Evolutionary conservation across 371 early-diverging fungal genomes (phyloP).

Genomic region (Coemansia linderi): DNA sequence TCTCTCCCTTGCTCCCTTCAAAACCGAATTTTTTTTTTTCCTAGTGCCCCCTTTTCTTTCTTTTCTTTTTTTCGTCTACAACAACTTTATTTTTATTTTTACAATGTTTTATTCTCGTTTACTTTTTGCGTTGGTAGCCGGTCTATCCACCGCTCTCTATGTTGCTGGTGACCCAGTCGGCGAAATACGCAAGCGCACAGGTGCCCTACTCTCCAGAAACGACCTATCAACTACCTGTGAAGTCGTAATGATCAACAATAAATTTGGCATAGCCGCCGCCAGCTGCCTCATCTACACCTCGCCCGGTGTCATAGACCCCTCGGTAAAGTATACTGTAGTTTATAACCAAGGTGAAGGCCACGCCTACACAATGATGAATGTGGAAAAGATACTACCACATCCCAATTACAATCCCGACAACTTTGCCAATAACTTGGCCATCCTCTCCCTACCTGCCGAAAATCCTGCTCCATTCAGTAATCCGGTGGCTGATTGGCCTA

Average conservation of each 20-base stretch:
- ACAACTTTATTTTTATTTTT: not conserved
- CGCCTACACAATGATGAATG: not conserved
- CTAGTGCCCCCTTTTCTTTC: not conserved
- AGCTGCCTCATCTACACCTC: conserved; percentile 20
- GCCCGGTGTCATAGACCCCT: not conserved
- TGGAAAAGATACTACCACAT: conserved; percentile 11
- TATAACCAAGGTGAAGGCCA: conserved; percentile 7
- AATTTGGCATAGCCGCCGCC: conserved; percentile 25
- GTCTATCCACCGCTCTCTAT: conserved; percentile 3
- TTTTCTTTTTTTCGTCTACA: not conserved
- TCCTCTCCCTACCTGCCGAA: not conserved
- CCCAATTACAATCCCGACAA: conserved; percentile 24
- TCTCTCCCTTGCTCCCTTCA: too few relatives aligned
- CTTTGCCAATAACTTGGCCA: conserved; percentile 36
- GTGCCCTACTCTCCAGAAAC: conserved; percentile 13
- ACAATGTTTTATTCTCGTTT: not conserved
- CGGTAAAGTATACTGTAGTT: not conserved
- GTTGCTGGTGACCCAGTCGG: conserved; percentile 1
- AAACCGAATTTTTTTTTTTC: too few relatives aligned
- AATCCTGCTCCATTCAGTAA: not conserved
- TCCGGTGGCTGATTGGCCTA: conserved; percentile 19
- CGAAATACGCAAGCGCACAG: not conserved
- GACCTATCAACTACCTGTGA: conserved; percentile 24
- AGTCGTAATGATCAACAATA: conserved; percentile 16
- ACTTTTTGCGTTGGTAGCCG: conserved; percentile 16